phyloP scores from a whole-genome alignment of 129 eudicot species.

The Scalesia atractyloides region DNA sequence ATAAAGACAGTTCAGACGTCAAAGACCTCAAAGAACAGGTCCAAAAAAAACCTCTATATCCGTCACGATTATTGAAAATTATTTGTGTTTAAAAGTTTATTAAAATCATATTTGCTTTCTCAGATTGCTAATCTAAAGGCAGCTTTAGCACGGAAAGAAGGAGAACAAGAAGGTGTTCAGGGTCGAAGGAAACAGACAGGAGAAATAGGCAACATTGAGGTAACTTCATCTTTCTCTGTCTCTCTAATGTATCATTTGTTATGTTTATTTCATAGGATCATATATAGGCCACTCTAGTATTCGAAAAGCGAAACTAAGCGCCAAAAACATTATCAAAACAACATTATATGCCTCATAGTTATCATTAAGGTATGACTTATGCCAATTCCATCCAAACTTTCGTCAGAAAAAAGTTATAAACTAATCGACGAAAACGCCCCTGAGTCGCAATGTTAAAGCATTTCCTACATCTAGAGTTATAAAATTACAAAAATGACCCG shows the following conservation, averaged over 20 bases:
- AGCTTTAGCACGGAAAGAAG: conserved; percentile 78
- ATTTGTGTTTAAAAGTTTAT: background rate
- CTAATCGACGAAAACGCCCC: background rate
- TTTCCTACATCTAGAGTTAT: background rate
- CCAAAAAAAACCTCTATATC: background rate
- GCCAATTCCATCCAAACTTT: background rate
- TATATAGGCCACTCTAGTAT: background rate
- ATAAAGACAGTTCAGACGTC: conserved; percentile 76
- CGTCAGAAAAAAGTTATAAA: background rate
- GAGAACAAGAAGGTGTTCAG: conserved; percentile 46
- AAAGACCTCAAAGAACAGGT: conserved; percentile 98
- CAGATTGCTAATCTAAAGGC: conserved; percentile 89
- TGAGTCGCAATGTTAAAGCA: background rate
- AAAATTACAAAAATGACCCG: background rate
- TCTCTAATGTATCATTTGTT: background rate
- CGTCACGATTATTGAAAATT: background rate
- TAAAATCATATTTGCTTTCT: background rate
- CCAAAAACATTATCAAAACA: background rate
- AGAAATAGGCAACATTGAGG: conserved; percentile 81
- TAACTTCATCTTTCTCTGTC: conserved; percentile 21
- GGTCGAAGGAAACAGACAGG: conserved; percentile 66
- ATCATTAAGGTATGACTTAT: background rate
- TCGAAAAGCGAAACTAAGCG: too few relatives aligned
- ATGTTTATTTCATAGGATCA: background rate
- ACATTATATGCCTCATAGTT: background rate